These are phyloP conservation scores for Saccharum hybrid DNA, from an alignment of 202 grass and related monocot species.

Conservation along the genomic window DNA sequence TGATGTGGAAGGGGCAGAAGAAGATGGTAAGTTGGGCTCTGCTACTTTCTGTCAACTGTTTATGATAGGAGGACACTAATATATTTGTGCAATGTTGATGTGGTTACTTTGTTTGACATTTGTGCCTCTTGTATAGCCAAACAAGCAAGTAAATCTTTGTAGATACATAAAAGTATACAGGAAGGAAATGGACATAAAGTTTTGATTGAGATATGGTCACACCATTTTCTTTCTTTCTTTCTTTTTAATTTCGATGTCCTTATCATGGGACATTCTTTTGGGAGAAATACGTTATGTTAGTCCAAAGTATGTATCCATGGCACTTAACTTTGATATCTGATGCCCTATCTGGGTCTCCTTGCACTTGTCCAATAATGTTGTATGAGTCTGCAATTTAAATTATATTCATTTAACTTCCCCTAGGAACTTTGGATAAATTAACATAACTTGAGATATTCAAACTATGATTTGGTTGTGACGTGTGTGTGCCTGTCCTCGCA, in stretches of 20 bases:
- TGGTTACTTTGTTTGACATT: slow-evolving; percentile 27
- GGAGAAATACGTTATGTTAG: slow-evolving; percentile 36
- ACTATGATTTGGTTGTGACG: neutral
- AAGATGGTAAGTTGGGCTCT: slow-evolving; percentile 62
- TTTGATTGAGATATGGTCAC: slow-evolving; percentile 13
- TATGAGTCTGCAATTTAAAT: neutral
- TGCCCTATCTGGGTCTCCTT: slow-evolving; percentile 1
- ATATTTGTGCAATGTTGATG: slow-evolving; percentile 9
- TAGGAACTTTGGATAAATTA: slow-evolving; percentile 11
- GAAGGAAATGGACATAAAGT: neutral
- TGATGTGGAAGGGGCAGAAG: slow-evolving; percentile 73
- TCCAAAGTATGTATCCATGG: slow-evolving; percentile 37
- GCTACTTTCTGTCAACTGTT: slow-evolving; percentile 17
- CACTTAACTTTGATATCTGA: slow-evolving; percentile 14
- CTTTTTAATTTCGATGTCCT: slow-evolving; percentile 24
- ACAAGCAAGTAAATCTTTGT: neutral
- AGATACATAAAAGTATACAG: slow-evolving; percentile 6
- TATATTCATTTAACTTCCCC: slow-evolving; percentile 2
- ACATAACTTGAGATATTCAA: slow-evolving; percentile 9
- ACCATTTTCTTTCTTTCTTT: slow-evolving; percentile 3
- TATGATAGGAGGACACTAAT: slow-evolving; percentile 9
- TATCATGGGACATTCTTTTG: slow-evolving; percentile 44
- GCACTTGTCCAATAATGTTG: neutral
- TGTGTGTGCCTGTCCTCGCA: neutral
- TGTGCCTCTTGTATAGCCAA: slow-evolving; percentile 15